phyloP scores from a whole-genome alignment of 768 basidiomycete genomes.

The Agrocybe chaxingu region DNA sequence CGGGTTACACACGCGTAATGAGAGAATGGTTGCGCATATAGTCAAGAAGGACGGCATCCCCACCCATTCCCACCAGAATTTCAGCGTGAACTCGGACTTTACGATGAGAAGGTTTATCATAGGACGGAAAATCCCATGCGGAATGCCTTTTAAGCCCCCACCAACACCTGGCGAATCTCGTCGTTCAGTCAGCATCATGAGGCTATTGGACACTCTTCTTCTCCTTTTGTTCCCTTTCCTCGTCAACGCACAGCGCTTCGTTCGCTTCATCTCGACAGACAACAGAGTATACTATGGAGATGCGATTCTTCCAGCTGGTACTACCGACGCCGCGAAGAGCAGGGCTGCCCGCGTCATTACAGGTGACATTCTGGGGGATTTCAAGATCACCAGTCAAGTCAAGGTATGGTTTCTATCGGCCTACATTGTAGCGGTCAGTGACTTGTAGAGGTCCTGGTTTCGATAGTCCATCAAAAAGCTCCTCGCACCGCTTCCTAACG shows the following conservation, averaged over 20 bases:
- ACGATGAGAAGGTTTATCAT: no score
- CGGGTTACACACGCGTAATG: no score
- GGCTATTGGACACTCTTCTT: not conserved
- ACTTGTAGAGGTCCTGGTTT: not conserved
- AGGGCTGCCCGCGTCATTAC: conserved; percentile 28
- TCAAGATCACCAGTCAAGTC: conserved; percentile 30
- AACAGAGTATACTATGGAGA: conserved; percentile 34
- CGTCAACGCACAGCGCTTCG: conserved; percentile 30
- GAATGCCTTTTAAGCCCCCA: no score
- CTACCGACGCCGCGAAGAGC: conserved; percentile 30
- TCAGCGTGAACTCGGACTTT: no score
- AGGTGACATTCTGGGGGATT: conserved; percentile 34
- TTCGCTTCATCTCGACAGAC: conserved; percentile 36
- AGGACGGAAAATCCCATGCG: no score
- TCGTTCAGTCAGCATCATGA: no score
- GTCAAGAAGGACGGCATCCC: no score
- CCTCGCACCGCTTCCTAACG: conserved; percentile 30
- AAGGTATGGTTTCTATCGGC: conserved; percentile 19
- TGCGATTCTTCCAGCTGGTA: conserved; percentile 27
- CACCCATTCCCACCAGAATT: no score
- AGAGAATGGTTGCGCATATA: no score
- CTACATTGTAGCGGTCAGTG: no score
- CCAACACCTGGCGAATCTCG: no score
- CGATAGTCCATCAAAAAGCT: conserved; percentile 28
- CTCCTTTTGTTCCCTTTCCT: conserved; percentile 15